Evolutionary conservation across 1,139 yeast species (phyloP).

Genomic region (Yamadazyma sp.): DNA sequence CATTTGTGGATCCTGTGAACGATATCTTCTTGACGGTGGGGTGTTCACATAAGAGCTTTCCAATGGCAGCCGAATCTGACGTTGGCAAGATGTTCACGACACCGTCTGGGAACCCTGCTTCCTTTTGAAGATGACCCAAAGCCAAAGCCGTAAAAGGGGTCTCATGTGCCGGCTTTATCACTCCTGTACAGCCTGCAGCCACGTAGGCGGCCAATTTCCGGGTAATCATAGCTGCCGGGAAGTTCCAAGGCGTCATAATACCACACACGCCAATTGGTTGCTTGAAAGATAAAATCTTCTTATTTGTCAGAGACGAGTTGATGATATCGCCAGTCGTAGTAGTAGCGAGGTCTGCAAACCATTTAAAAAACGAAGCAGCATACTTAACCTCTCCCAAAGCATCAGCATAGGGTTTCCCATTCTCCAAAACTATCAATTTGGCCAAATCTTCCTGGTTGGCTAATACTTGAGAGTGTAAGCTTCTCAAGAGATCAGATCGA

Average conservation of each 20-base stretch:
- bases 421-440: conserved; percentile 69
- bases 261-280: conserved; percentile 93
- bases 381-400: conserved; percentile 75
- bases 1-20: conserved; percentile 87
- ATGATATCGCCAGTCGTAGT: conserved; percentile 72
- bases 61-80: conserved; percentile 58
- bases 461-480: conserved; percentile 53
- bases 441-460: conserved; percentile 77
- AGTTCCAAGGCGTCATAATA: conserved; percentile 93
- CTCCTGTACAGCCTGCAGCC: conserved; percentile 91
- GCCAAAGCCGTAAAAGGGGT: conserved; percentile 90
- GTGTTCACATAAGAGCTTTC: conserved; percentile 69
- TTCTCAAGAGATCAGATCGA: conserved; percentile 37
- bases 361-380: conserved; percentile 79
- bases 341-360: conserved; percentile 89
- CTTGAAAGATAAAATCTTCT: conserved; percentile 63
- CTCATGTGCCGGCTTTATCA: conserved; percentile 86
- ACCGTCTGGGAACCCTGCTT: conserved; percentile 90
- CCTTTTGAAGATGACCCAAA: conserved; percentile 63
- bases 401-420: conserved; percentile 79
- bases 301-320: conserved; percentile 56
- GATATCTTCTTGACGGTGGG: conserved; percentile 70
- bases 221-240: conserved; percentile 92
- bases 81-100: conserved; percentile 70
- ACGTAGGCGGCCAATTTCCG: conserved; percentile 89